A percentile compares a stretch with the other conserved stretches of the same genome.
Conservation (phyloP, 345 rosid genomes). For the Dovyalis caffra region DNA sequence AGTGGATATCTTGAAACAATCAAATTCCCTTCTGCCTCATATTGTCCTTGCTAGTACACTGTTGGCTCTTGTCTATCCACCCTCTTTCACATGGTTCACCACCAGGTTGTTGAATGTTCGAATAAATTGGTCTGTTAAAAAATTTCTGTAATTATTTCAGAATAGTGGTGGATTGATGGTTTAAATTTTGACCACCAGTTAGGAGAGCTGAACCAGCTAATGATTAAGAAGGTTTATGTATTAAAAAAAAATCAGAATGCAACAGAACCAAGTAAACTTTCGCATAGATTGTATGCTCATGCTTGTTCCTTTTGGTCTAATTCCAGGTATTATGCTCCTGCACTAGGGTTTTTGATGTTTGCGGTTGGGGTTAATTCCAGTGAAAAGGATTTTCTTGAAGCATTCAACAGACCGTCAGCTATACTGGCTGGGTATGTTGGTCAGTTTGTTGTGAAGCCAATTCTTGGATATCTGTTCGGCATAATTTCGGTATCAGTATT, state of each 20-base stretch:
- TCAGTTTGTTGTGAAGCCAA: conserved; percentile 80
- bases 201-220: neutral
- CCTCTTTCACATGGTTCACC: conserved; percentile 96
- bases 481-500: conserved; percentile 54
- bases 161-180: neutral
- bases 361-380: conserved; percentile 93
- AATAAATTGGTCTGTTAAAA: conserved; percentile 2
- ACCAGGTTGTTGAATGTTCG: conserved; percentile 47
- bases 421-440: conserved; percentile 77
- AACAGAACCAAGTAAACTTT: neutral
- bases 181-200: neutral
- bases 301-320: conserved; percentile 4
- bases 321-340: conserved; percentile 89
- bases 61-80: conserved; percentile 86
- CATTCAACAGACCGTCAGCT: conserved; percentile 74
- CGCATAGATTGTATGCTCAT: neutral
- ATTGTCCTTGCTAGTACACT: conserved; percentile 81
- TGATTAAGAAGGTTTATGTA: neutral
- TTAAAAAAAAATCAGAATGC: neutral
- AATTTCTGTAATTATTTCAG: neutral
- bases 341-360: conserved; percentile 95
- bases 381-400: conserved; percentile 84
- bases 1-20: conserved; percentile 57
- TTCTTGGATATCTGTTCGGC: conserved; percentile 85
- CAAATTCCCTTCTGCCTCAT: conserved; percentile 82